These are phyloP conservation scores for Dendrostoma leiphaemia DNA, from an alignment of 2,329 filamentous ascomycete species.

Conservation along the genomic window DNA sequence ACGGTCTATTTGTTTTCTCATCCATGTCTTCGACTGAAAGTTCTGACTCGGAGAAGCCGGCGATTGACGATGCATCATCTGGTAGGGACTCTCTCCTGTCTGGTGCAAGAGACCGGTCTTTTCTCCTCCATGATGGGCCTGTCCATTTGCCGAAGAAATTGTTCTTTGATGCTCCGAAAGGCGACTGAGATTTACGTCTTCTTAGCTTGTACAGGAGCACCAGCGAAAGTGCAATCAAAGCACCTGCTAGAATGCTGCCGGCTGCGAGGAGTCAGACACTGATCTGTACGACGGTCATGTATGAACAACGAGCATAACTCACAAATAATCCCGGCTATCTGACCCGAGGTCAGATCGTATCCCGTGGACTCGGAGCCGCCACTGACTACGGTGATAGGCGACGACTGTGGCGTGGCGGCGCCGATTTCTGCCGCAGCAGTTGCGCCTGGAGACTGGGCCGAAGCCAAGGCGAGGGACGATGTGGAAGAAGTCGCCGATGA, in stretches of 20 bases:
- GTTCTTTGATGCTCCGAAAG: neutral
- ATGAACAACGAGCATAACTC: too few relatives aligned
- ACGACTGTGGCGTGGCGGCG: neutral
- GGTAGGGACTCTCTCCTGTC: neutral
- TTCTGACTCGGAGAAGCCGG: too few relatives aligned
- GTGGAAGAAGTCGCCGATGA: neutral
- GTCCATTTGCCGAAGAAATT: neutral
- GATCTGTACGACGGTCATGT: too few relatives aligned
- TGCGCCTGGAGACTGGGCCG: neutral
- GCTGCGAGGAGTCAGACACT: neutral
- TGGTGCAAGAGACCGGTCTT: neutral
- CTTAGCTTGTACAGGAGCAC: conserved; percentile 1
- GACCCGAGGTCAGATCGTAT: neutral
- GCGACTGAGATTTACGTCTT: neutral
- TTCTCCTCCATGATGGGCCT: neutral
- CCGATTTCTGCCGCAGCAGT: neutral
- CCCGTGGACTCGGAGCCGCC: neutral
- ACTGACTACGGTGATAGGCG: neutral
- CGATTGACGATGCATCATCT: too few relatives aligned
- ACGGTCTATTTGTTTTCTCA: too few relatives aligned
- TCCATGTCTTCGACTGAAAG: too few relatives aligned
- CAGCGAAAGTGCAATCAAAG: neutral
- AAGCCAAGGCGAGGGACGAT: neutral
- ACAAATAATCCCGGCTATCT: conserved; percentile 11
- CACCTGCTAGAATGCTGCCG: conserved; percentile 4